Evolutionary conservation across 768 basidiomycete genomes (phyloP), one percentile per base, ranked within the genome.

Genomic region (Trametes maxima): DNA sequence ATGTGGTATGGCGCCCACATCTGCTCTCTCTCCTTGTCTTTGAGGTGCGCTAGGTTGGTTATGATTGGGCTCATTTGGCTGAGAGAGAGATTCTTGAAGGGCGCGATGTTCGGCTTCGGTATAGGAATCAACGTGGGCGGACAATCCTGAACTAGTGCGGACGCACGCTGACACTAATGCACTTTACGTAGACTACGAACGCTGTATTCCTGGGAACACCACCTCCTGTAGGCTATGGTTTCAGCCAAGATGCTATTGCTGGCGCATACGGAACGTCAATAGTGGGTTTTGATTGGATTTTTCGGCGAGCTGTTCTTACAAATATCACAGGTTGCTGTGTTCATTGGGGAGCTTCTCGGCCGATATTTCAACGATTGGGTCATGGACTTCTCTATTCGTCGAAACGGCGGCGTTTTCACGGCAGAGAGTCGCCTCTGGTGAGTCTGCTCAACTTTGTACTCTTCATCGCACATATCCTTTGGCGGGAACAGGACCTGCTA

Each of bases 1-100:
- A 78, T 44, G 78, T 89, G 21, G 68, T 85, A 25, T 88, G 85
- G 85, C 74, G 87, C 36, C 88, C 88, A 0, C 87, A 88, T 64
- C 70, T 85, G 10, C 64, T 86, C 16, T 71, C 78, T 16, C 70
- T 84, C 47, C 73, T 83, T 36, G 40, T 84, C 35, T 86, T 85
- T 59, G 84, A 87, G 75, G 83, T 80, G 33, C 28, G 28, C 8
- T 24, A 63, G 65, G 6, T 36, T 12, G 7, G 5, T 1, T 1
- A n/a, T 2, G 3, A 11, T 24, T 28, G 8, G 5, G n/a, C 11
- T 35, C 8, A 5, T 1, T 37, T 12, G 17, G 35, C 14, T 19
- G 19, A 43, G 33, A 17, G 36, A 47, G 22, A 36, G 36, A 19
- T 43, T n/a, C 25, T 28, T 59, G 47, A 49, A 82, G 81, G 84